Evolutionary conservation across 2,329 filamentous ascomycete species (phyloP).

Genomic region (Penicillium griseofulvum): DNA sequence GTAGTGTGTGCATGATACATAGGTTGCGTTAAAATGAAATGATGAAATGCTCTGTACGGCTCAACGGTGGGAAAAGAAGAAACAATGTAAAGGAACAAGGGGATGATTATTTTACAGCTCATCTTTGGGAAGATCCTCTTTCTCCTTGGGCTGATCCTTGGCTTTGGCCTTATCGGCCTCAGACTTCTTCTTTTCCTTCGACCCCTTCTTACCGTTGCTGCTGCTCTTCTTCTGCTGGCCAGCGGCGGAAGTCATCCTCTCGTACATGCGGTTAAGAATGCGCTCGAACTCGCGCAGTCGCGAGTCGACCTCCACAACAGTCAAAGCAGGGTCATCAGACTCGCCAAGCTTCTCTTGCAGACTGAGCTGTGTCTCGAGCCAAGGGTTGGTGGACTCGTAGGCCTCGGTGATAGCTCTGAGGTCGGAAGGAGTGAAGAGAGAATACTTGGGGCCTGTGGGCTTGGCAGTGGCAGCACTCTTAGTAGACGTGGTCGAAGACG

Average conservation of each 20-base stretch:
- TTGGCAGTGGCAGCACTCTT: conserved; percentile 36
- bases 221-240: conserved; percentile 25
- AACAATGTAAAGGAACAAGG: conserved; percentile 11
- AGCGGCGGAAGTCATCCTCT: conserved; percentile 48
- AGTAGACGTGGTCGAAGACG: conserved; percentile 36
- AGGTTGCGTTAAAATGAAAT: conserved; percentile 13
- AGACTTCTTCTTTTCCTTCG: conserved; percentile 32
- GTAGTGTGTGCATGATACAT: conserved; percentile 19
- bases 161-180: conserved; percentile 27
- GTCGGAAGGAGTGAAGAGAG: conserved; percentile 71
- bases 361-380: conserved; percentile 70
- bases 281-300: conserved; percentile 69
- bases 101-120: conserved; percentile 26
- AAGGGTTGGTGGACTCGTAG: conserved; percentile 63
- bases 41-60: conserved; percentile 17
- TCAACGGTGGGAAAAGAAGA: conserved; percentile 3
- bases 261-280: conserved; percentile 36
- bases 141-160: conserved; percentile 21
- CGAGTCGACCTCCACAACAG: conserved; percentile 67
- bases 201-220: conserved; percentile 20
- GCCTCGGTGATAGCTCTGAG: conserved; percentile 63
- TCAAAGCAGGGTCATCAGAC: conserved; percentile 72
- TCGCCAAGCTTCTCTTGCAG: conserved; percentile 68
- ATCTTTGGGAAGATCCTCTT: conserved; percentile 32
- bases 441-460: conserved; percentile 54